Percentiles rank a stretch among this genome's conserved stretches.
Conservation (phyloP, 2,329 filamentous ascomycete species). For the Penicillium sp. region DNA sequence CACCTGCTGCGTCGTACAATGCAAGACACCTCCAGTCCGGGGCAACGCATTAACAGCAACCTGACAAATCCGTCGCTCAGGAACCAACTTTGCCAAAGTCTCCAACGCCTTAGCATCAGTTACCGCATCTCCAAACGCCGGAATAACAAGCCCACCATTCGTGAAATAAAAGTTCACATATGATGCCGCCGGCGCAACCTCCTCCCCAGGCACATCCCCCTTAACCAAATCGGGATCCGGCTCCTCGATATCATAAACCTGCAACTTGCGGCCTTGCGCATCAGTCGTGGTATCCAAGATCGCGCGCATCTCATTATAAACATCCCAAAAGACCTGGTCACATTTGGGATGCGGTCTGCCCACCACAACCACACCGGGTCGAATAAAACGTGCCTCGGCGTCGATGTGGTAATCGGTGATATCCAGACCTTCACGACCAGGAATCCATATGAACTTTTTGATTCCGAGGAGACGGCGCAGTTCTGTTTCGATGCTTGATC, state of each 20-base stretch:
- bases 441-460: slow-evolving; percentile 42
- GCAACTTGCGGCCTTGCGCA: slow-evolving; percentile 33
- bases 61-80: slow-evolving; percentile 35
- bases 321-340: slow-evolving; percentile 30
- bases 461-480: slow-evolving; percentile 37
- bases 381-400: slow-evolving; percentile 37
- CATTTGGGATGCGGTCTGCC: slow-evolving; percentile 32
- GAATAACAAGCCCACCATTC: slow-evolving; percentile 39
- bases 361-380: slow-evolving; percentile 37
- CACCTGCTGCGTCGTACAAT: slow-evolving; percentile 43
- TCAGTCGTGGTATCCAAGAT: slow-evolving; percentile 31
- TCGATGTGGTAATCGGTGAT: slow-evolving; percentile 45
- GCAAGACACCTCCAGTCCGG: slow-evolving; percentile 39
- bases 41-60: slow-evolving; percentile 38
- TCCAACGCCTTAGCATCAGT: slow-evolving; percentile 34
- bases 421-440: slow-evolving; percentile 38
- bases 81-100: slow-evolving; percentile 33
- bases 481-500: slow-evolving; percentile 34
- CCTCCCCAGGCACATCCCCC: slow-evolving; percentile 29
- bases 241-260: slow-evolving; percentile 37
- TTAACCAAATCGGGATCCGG: slow-evolving; percentile 31
- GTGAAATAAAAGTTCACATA: slow-evolving; percentile 43
- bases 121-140: slow-evolving; percentile 35
- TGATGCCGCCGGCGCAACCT: slow-evolving; percentile 32
- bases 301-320: slow-evolving; percentile 34